Conservation (phyloP, 169 alveolate genomes). For the Plasmodium inui region DNA sequence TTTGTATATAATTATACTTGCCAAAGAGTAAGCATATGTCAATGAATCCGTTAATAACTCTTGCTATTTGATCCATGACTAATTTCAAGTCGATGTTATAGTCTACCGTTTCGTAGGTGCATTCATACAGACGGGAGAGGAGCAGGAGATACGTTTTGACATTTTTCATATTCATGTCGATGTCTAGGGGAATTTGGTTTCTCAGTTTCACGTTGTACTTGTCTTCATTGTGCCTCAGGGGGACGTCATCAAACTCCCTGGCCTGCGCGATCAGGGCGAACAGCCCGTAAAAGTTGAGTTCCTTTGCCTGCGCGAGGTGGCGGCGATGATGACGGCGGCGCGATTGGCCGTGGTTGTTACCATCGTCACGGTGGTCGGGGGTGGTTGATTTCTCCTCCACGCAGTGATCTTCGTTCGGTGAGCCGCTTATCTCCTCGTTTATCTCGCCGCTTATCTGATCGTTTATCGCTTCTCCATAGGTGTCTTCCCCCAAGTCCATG, state of each 20-base stretch:
- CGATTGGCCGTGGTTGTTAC: too few species aligned
- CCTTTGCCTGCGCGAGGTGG: conserved; percentile 58
- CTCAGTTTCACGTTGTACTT: conserved; percentile 91
- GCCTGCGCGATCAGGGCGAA: conserved; percentile 88
- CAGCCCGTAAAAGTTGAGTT: conserved; percentile 79
- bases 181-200: conserved; percentile 88
- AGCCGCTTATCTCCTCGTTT: neutral
- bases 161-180: conserved; percentile 90
- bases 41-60: conserved; percentile 89
- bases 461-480: neutral
- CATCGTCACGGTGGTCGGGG: neutral
- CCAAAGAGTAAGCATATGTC: conserved; percentile 77
- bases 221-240: conserved; percentile 95
- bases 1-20: conserved; percentile 70
- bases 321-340: neutral
- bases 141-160: conserved; percentile 93
- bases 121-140: conserved; percentile 83
- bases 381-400: neutral
- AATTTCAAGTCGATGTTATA: conserved; percentile 89
- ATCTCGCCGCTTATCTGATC: neutral
- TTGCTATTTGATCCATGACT: conserved; percentile 89
- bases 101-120: conserved; percentile 91
- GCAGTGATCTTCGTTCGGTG: neutral
- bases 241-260: conserved; percentile 92
- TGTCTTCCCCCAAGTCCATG: neutral